phyloP scores from a whole-genome alignment of 192 early-diverging fungal genomes.

The Cladochytrium replicatum region DNA sequence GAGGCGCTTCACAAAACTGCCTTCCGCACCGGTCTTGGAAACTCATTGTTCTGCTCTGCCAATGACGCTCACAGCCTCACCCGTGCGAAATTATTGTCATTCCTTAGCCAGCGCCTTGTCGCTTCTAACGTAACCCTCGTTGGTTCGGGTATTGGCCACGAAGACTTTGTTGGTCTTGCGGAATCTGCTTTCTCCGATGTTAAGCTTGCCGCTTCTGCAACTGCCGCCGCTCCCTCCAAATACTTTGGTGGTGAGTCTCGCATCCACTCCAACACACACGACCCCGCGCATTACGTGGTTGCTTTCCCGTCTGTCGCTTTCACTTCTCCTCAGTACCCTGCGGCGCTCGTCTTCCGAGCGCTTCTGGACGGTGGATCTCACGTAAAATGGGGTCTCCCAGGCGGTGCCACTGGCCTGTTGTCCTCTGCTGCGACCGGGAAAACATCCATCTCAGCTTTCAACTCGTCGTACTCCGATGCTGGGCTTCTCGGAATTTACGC shows the following conservation, averaged over 20 bases:
- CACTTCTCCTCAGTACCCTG: conserved; percentile 49
- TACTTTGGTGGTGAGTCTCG: conserved; percentile 82
- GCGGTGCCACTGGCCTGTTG: conserved; percentile 41
- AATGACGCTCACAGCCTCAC: conserved; percentile 47
- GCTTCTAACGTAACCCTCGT: conserved; percentile 72
- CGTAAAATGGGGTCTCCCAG: conserved; percentile 30
- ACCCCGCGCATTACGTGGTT: conserved; percentile 59
- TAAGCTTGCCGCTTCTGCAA: too few species aligned
- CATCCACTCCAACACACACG: conserved; percentile 48
- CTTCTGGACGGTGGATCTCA: conserved; percentile 33
- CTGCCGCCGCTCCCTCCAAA: conserved; percentile 28
- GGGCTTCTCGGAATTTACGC: conserved; percentile 82
- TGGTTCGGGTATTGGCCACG: conserved; percentile 69
- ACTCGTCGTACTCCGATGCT: conserved; percentile 79
- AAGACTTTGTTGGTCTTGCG: conserved; percentile 57
- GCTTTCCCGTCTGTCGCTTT: conserved; percentile 65
- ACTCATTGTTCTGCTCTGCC: conserved; percentile 78
- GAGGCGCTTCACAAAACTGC: conserved; percentile 82
- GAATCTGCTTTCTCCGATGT: conserved; percentile 47
- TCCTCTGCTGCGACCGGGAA: conserved; percentile 52
- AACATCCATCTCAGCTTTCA: conserved; percentile 53
- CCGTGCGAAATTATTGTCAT: conserved; percentile 60
- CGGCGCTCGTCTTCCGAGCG: conserved; percentile 42
- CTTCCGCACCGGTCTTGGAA: conserved; percentile 90
- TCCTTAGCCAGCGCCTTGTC: conserved; percentile 60